These are phyloP conservation scores for Saccharomyces hybrid DNA, from an alignment of 1,139 yeast species.

Conservation along the genomic window DNA sequence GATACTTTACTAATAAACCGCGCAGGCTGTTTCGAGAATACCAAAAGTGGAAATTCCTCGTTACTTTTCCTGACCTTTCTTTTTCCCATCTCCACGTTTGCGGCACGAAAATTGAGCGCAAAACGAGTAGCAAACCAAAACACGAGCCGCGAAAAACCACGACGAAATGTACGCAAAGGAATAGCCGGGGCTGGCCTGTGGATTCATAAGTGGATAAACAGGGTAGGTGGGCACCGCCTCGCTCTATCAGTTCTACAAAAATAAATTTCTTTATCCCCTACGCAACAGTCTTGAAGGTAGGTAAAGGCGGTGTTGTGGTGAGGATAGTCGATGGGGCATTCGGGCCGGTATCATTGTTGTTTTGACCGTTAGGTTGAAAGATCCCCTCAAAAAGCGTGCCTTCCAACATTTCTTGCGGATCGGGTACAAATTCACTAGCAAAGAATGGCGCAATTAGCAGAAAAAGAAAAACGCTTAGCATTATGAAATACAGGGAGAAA, in stretches of 20 bases:
- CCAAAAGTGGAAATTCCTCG: background rate
- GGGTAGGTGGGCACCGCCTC: background rate
- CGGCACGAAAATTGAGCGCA: background rate
- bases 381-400: slow-evolving; percentile 32
- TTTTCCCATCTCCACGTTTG: background rate
- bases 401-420: slow-evolving; percentile 15
- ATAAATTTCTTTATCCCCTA: slow-evolving; percentile 3
- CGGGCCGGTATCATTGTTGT: slow-evolving; percentile 56
- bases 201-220: background rate
- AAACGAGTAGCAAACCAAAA: background rate
- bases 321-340: slow-evolving; percentile 28
- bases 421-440: slow-evolving; percentile 23
- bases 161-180: background rate
- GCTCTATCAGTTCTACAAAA: background rate
- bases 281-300: slow-evolving; percentile 23
- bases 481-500: slow-evolving; percentile 38
- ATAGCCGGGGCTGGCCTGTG: slow-evolving; percentile 1
- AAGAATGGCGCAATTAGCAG: slow-evolving; percentile 40
- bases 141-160: background rate
- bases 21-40: background rate
- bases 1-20: background rate
- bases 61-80: background rate
- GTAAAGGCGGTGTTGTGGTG: slow-evolving; percentile 25
- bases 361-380: slow-evolving; percentile 49
- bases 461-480: slow-evolving; percentile 35